These are phyloP conservation scores for Phytophthora ohioensis DNA, from an alignment of 352 stramenopile species.

Conservation along the genomic window DNA sequence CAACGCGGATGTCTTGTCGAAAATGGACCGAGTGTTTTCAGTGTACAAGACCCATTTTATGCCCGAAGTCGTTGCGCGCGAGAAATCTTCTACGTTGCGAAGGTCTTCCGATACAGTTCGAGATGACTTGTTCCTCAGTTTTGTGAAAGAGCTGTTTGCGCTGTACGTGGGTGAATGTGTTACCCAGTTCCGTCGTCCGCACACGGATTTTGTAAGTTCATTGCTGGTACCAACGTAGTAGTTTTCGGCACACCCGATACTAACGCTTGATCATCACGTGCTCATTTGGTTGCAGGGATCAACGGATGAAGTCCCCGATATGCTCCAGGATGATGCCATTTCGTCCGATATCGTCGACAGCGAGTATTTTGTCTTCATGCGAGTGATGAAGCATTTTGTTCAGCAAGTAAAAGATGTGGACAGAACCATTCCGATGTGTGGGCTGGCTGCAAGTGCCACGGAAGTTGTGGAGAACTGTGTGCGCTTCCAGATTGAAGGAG, in stretches of 20 bases:
- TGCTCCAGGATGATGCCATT: constrained; percentile 36
- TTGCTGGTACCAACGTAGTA: background rate
- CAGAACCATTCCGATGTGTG: constrained; percentile 62
- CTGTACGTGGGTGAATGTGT: constrained; percentile 64
- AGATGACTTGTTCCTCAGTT: constrained; percentile 75
- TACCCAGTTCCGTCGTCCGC: constrained; percentile 60
- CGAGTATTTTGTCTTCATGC: constrained; percentile 87
- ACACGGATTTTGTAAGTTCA: constrained; percentile 66
- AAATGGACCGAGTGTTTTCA: constrained; percentile 64
- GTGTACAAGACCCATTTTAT: constrained; percentile 78
- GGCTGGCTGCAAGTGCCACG: constrained; percentile 51
- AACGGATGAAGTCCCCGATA: constrained; percentile 49
- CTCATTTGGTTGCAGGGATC: constrained; percentile 48
- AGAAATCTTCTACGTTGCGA: constrained; percentile 43
- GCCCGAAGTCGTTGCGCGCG: constrained; percentile 53
- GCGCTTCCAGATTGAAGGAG: constrained; percentile 79
- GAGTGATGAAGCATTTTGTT: constrained; percentile 82
- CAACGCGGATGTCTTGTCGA: constrained; percentile 58
- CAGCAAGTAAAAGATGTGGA: constrained; percentile 67
- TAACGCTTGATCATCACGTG: constrained; percentile 3
- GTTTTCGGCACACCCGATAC: background rate
- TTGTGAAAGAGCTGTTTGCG: constrained; percentile 74
- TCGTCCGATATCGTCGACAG: constrained; percentile 46
- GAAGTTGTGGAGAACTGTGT: constrained; percentile 75
- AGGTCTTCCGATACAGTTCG: constrained; percentile 55